A percentile compares a stretch with the other conserved stretches of the same genome.
These are phyloP conservation scores for Lecanosticta acicola DNA, from an alignment of 2,329 filamentous ascomycete genomes.

Conservation along the genomic window DNA sequence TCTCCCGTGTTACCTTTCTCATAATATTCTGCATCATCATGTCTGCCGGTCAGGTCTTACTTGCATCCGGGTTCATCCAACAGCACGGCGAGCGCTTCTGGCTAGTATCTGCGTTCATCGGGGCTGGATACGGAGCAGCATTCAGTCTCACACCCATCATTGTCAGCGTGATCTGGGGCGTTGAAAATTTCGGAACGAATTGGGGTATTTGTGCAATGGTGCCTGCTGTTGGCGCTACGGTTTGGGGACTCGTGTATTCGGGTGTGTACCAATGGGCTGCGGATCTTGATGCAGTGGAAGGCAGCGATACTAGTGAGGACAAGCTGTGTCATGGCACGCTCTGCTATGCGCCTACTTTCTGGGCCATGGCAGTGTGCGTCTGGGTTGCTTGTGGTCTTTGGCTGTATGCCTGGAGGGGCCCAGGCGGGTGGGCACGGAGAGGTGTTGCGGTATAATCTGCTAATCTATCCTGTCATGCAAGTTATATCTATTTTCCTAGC, in stretches of 20 bases:
- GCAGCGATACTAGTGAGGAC: constrained; percentile 34
- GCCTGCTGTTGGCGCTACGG: constrained; percentile 77
- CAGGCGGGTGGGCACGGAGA: constrained; percentile 66
- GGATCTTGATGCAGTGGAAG: constrained; percentile 33
- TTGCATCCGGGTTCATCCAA: constrained; percentile 71
- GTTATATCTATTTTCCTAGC: no score
- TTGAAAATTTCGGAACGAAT: constrained; percentile 97
- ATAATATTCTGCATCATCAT: constrained; percentile 68
- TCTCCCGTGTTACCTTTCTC: constrained; percentile 78
- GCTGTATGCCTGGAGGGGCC: constrained; percentile 75
- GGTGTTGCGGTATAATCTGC: constrained; percentile 62
- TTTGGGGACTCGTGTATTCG: constrained; percentile 90
- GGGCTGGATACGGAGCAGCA: constrained; percentile 85
- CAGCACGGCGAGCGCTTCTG: constrained; percentile 75
- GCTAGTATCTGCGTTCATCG: constrained; percentile 75
- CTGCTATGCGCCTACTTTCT: constrained; percentile 79
- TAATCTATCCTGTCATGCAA: no score
- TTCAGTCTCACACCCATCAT: constrained; percentile 89
- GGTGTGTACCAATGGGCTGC: constrained; percentile 68
- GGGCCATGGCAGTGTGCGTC: constrained; percentile 76
- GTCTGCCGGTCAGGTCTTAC: constrained; percentile 65
- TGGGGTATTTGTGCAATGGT: constrained; percentile 94
- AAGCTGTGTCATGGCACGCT: constrained; percentile 71
- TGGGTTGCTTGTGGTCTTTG: constrained; percentile 70
- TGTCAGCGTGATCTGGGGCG: constrained; percentile 91